Evolutionary conservation across 2,329 filamentous ascomycete species (phyloP), one percentile per base, ranked within the genome.

Genomic region (Pseudogymnoascus sp.): DNA sequence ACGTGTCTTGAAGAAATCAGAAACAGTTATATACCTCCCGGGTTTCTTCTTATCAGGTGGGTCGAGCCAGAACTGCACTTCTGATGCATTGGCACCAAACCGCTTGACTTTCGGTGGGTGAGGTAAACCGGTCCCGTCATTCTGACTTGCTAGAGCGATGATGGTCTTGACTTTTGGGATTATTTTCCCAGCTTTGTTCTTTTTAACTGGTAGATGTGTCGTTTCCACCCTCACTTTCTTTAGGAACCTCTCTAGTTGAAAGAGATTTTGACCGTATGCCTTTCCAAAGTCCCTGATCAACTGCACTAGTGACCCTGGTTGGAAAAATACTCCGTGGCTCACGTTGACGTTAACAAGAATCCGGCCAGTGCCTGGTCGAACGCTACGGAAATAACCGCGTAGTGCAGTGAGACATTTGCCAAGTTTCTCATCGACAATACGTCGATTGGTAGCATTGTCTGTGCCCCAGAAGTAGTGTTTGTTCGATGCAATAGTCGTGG

Each of bases 301-400:
- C 0, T 65, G 35, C 2, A 58, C 60, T 7, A 85, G 69, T 2
- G 72, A 70, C 0, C 75, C 75, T 1, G 75, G 66, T 64, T 81
- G 75, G 70, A 83, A 84, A 67, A 84, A 86, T 0, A 83, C 82
- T 2, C 78, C 76, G 47, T 80, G 80, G 7, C 82, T 82, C 25
- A 87, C 82, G 62, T 88, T 85, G 2, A 87, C 74, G 61, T 88
- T 88, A 11, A 87, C 70, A 0, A 88, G 68, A 4, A 87, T 73
- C 3, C 83, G 77, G 38, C 77, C 78, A 12, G 82, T 81, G 2
- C 82, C 79, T 1, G 82, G 78, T 4, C 85, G 81, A 30, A 84
- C 80, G 66, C 82, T 86, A 9, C 82, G 75, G 67, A 82, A 87
- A 71, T 82, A 88, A 0, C 85, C 85, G 41, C 84, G 77, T 3